phyloP scores from a whole-genome alignment of 306 rosid species.

The Myrica gale region DNA sequence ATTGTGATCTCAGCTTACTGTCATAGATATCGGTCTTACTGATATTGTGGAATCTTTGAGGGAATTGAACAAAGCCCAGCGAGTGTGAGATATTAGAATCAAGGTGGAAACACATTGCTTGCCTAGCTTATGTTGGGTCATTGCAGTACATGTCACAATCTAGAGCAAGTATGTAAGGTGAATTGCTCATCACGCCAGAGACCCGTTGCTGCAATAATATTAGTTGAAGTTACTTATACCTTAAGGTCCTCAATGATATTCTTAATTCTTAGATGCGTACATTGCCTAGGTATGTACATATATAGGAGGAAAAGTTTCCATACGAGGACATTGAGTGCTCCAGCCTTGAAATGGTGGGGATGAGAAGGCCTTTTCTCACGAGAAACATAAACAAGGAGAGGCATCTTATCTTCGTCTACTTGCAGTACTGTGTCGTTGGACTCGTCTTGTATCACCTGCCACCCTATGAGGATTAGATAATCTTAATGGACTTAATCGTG shows the following conservation, averaged over 20 bases:
- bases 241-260: too few species aligned
- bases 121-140: constrained; percentile 58
- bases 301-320: not conserved
- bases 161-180: constrained; percentile 56
- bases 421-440: not conserved
- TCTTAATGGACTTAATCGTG: not conserved
- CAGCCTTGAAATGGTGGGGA: constrained; percentile 41
- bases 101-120: constrained; percentile 76
- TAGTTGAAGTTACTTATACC: too few species aligned
- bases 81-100: constrained; percentile 57
- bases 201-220: constrained; percentile 52
- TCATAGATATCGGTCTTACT: constrained; percentile 61
- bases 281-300: too few species aligned
- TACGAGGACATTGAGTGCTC: constrained; percentile 48
- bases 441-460: constrained; percentile 40
- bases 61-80: constrained; percentile 66
- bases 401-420: constrained; percentile 33
- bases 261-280: too few species aligned
- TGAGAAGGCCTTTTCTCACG: constrained; percentile 42
- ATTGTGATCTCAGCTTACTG: constrained; percentile 39
- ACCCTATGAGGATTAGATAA: not conserved
- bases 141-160: constrained; percentile 85
- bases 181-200: constrained; percentile 64
- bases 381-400: constrained; percentile 46
- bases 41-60: constrained; percentile 50